Evolutionary conservation across 108 stramenopile genomes (phyloP).

Genomic region (Parietichytrium sp.): DNA sequence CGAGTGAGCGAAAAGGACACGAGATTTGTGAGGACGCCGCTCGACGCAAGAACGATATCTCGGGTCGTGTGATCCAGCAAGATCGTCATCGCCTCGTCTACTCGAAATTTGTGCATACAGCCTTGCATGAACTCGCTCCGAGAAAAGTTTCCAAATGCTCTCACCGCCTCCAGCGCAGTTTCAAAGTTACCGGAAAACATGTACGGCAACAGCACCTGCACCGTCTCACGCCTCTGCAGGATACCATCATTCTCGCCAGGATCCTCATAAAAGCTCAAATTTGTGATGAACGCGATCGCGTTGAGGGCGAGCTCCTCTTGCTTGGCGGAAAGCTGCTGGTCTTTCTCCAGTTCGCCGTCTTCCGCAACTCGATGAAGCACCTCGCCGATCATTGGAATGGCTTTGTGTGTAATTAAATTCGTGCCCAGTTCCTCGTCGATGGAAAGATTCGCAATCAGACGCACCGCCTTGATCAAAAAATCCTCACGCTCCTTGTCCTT

Average conservation of each 20-base stretch:
- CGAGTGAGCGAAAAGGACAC: not conserved
- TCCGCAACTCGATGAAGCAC: not conserved
- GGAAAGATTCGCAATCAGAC: not conserved
- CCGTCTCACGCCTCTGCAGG: not conserved
- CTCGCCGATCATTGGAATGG: not conserved
- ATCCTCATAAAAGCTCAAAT: not conserved
- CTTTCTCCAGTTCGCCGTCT: not conserved
- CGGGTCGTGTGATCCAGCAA: not conserved
- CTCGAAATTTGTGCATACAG: not conserved
- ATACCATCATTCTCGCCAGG: too few relatives aligned
- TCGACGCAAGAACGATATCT: not conserved
- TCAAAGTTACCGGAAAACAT: constrained; percentile 9
- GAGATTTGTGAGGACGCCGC: constrained; percentile 4
- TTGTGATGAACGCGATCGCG: not conserved
- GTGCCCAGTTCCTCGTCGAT: not conserved
- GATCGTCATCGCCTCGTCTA: not conserved
- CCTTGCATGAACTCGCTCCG: not conserved
- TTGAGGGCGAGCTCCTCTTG: constrained; percentile 37
- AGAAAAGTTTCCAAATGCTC: constrained; percentile 18
- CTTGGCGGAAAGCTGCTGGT: not conserved
- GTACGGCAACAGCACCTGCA: not conserved
- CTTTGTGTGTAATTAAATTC: not conserved
- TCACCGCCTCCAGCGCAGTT: constrained; percentile 8
- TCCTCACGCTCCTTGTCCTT: constrained; percentile 9
- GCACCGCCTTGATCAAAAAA: constrained; percentile 4